Evolutionary conservation across 1,284 basidiomycete species (phyloP).

Genomic region (Agroathelia rolfsii): DNA sequence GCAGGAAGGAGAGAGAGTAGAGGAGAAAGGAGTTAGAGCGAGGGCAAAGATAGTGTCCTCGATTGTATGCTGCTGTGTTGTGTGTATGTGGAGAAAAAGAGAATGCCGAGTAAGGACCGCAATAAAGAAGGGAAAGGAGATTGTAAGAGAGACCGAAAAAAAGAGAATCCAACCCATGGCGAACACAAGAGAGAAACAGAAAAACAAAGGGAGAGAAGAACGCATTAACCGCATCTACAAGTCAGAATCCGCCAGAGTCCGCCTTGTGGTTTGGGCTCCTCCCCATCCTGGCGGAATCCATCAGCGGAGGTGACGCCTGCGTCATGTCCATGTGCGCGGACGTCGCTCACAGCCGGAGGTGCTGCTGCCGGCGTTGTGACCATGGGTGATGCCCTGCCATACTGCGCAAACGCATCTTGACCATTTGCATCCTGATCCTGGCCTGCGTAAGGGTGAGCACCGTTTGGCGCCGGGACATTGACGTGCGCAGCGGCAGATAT

Average conservation of each 20-base stretch:
- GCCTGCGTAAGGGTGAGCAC: constrained; percentile 30
- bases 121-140: constrained; percentile 15
- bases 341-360: constrained; percentile 60
- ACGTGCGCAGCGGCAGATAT: constrained; percentile 66
- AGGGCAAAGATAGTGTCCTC: too few species aligned
- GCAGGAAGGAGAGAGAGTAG: too few species aligned
- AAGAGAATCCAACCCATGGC: constrained; percentile 17
- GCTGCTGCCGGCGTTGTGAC: constrained; percentile 53
- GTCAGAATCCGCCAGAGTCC: constrained; percentile 60
- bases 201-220: constrained; percentile 7
- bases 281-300: constrained; percentile 47
- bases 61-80: too few species aligned
- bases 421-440: constrained; percentile 61
- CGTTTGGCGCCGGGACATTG: constrained; percentile 49
- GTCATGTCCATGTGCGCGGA: constrained; percentile 59
- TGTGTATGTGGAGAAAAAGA: too few species aligned
- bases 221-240: constrained; percentile 61
- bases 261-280: constrained; percentile 43
- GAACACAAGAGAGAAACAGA: constrained; percentile 12
- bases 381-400: constrained; percentile 69
- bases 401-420: constrained; percentile 42
- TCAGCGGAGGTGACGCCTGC: constrained; percentile 53
- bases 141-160: constrained; percentile 16
- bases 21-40: too few species aligned
- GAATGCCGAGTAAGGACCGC: constrained; percentile 22